A percentile compares a stretch with the other conserved stretches of the same genome.
phyloP scores from a whole-genome alignment of 352 stramenopile genomes.

The Pythium vanterpoolii region DNA sequence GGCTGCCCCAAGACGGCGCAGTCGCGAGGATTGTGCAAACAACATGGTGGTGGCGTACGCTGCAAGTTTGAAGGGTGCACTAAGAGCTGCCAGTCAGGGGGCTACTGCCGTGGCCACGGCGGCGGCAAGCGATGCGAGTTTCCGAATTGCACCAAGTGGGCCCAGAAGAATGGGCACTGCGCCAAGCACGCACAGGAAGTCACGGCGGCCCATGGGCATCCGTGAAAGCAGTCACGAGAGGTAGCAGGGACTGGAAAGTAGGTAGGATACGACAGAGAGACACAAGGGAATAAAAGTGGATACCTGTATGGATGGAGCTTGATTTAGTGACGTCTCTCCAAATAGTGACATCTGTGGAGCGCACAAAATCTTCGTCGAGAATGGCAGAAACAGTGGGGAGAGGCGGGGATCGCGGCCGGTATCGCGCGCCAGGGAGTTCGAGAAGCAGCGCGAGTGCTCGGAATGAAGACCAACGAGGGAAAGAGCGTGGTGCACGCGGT shows the following conservation, averaged over 20 bases:
- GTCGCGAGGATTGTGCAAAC: conserved; percentile 80
- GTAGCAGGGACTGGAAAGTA: no score
- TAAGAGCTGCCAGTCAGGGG: conserved; percentile 84
- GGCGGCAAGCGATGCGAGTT: conserved; percentile 85
- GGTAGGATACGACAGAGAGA: not conserved
- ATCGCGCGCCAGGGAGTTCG: not conserved
- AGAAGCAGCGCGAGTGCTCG: not conserved
- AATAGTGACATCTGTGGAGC: not conserved
- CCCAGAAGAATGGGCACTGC: conserved; percentile 85
- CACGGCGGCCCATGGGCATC: conserved; percentile 9
- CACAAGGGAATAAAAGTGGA: not conserved
- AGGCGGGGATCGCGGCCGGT: not conserved
- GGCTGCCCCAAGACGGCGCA: conserved; percentile 84
- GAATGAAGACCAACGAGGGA: not conserved
- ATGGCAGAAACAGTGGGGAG: not conserved
- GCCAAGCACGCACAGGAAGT: conserved; percentile 86
- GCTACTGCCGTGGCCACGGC: conserved; percentile 80
- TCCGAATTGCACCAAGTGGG: conserved; percentile 84
- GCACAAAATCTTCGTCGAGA: not conserved
- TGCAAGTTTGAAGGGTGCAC: conserved; percentile 87
- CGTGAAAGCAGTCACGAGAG: not conserved
- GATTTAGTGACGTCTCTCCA: not conserved
- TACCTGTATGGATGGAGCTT: not conserved
- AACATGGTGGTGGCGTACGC: conserved; percentile 78
- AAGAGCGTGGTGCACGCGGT: not conserved